Evolutionary conservation across 192 early-diverging fungal genomes (phyloP).

Genomic region (Spizellomyces sp.): DNA sequence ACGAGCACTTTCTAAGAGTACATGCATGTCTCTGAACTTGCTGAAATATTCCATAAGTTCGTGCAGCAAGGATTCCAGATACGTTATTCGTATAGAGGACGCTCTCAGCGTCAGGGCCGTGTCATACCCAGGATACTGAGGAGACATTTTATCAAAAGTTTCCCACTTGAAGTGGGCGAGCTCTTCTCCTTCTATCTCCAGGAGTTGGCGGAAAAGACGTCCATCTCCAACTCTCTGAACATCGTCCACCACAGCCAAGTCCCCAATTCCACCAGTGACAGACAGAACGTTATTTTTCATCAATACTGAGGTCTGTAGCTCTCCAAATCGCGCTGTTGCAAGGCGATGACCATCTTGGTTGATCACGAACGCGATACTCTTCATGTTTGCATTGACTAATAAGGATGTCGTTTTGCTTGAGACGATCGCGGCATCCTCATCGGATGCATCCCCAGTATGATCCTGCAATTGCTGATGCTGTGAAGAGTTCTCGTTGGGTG

Average conservation of each 20-base stretch:
- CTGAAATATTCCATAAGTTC: slow-evolving; percentile 76
- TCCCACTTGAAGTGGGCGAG: slow-evolving; percentile 88
- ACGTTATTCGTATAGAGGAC: slow-evolving; percentile 80
- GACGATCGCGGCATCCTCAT: slow-evolving; percentile 50
- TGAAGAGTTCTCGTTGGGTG: not conserved
- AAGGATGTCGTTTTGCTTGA: too few species aligned
- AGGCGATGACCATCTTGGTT: slow-evolving; percentile 79
- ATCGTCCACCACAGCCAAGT: slow-evolving; percentile 46
- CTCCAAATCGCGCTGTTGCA: slow-evolving; percentile 73
- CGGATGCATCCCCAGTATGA: not conserved
- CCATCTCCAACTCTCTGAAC: slow-evolving; percentile 5
- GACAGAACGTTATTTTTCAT: slow-evolving; percentile 61
- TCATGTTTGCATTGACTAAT: slow-evolving; percentile 65
- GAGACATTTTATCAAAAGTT: slow-evolving; percentile 62
- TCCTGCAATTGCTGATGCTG: not conserved
- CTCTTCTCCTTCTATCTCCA: slow-evolving; percentile 86
- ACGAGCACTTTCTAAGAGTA: slow-evolving; percentile 84
- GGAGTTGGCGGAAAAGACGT: slow-evolving; percentile 47
- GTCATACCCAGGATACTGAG: slow-evolving; percentile 84
- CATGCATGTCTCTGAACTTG: slow-evolving; percentile 88
- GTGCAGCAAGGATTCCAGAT: slow-evolving; percentile 73
- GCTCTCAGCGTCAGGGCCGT: slow-evolving; percentile 71
- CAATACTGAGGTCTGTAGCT: slow-evolving; percentile 69
- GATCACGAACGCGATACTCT: slow-evolving; percentile 79
- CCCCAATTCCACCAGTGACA: slow-evolving; percentile 50